Conservation (phyloP, 441 rosid species). For the Eugenia klotzschiana region DNA sequence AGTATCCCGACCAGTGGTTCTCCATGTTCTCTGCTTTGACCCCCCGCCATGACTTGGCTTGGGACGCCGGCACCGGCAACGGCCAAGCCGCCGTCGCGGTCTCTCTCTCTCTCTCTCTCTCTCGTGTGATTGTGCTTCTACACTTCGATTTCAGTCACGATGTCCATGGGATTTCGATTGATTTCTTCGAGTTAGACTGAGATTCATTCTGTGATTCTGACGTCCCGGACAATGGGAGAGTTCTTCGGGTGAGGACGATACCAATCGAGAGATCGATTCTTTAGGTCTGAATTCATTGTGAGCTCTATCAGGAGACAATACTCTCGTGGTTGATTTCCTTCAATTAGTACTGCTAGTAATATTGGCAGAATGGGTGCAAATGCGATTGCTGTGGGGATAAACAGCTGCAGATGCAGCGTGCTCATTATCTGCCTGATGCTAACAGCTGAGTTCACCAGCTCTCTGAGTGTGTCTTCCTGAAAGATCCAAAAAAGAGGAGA, state of each 20-base stretch:
- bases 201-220: neutral
- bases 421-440: neutral
- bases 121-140: neutral
- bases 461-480: neutral
- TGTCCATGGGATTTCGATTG: neutral
- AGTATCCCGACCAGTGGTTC: conserved; percentile 39
- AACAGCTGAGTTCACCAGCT: neutral
- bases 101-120: conserved; percentile 2
- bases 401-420: neutral
- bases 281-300: neutral
- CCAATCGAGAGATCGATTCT: neutral
- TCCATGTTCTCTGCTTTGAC: conserved; percentile 37
- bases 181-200: neutral
- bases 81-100: conserved; percentile 60
- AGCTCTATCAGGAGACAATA: neutral
- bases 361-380: neutral
- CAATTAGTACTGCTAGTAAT: neutral
- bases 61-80: conserved; percentile 58
- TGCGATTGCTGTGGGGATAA: neutral
- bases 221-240: neutral
- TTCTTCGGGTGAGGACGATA: neutral
- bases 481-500: neutral
- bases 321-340: neutral
- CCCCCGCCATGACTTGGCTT: conserved; percentile 29
- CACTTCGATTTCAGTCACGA: neutral